Conservation (phyloP, 164 flowering plant genomes). For the Amborella trichopoda region DNA sequence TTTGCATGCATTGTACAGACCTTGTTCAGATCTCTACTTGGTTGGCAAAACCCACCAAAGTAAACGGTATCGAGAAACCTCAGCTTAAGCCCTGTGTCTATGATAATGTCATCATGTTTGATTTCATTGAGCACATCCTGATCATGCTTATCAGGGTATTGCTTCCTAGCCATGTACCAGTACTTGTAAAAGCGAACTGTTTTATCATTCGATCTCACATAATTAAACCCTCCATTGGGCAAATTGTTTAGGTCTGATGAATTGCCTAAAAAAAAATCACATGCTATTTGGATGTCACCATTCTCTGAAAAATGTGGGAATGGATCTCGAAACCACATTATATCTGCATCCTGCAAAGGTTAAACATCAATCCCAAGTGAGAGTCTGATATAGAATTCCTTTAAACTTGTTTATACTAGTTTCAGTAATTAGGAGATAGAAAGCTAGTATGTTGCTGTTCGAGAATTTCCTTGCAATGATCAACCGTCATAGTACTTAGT, state of each 20-base stretch:
- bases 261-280: slow-evolving; percentile 10
- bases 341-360: slow-evolving; percentile 29
- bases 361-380: no score
- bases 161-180: slow-evolving; percentile 13
- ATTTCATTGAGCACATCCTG: slow-evolving; percentile 14
- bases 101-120: background rate
- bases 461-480: no score
- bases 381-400: no score
- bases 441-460: no score
- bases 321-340: slow-evolving; percentile 34
- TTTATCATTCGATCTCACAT: slow-evolving; percentile 6
- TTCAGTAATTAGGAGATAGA: no score
- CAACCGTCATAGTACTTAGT: no score
- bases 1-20: slow-evolving; percentile 26
- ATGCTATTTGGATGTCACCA: slow-evolving; percentile 13
- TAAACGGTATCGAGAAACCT: slow-evolving; percentile 15
- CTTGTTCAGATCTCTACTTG: slow-evolving; percentile 12
- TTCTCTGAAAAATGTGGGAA: slow-evolving; percentile 3
- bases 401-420: no score
- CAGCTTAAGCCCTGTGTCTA: background rate
- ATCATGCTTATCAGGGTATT: slow-evolving; percentile 12
- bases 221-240: slow-evolving; percentile 22
- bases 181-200: slow-evolving; percentile 17
- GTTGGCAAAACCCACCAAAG: slow-evolving; percentile 25
- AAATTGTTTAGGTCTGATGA: slow-evolving; percentile 3